Evolutionary conservation across 148 eudicot genomes (phyloP).

Genomic region (Cornus kousa): DNA sequence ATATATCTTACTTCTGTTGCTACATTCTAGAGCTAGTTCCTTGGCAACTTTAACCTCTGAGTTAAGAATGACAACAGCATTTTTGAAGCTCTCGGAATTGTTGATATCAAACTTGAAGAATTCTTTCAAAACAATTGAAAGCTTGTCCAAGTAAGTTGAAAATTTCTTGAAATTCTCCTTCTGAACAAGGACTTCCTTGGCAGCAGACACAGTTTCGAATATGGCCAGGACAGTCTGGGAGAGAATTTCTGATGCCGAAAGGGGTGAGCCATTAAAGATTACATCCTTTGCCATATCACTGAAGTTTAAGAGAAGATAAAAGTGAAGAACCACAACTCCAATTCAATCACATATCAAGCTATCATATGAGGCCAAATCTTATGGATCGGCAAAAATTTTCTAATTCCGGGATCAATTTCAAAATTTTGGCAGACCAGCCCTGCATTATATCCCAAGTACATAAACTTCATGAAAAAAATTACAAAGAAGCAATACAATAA

Average conservation of each 20-base stretch:
- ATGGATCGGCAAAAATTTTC: not conserved
- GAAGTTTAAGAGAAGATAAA: not conserved
- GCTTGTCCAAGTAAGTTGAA: conserved; percentile 8
- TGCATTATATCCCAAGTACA: conserved; percentile 3
- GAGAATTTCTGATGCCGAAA: conserved; percentile 8
- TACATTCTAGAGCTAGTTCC: conserved; percentile 7
- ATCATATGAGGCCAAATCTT: not conserved
- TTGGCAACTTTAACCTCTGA: conserved; percentile 5
- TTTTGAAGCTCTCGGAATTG: conserved; percentile 4
- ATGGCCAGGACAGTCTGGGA: conserved; percentile 6
- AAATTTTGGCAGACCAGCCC: not conserved
- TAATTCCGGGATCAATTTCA: not conserved
- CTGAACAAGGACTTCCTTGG: conserved; percentile 4
- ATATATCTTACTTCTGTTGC: conserved; percentile 13
- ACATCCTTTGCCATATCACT: conserved; percentile 8
- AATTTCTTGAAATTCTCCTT: conserved; percentile 15
- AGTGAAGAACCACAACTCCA: not conserved
- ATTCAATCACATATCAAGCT: not conserved
- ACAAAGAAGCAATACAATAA: not conserved
- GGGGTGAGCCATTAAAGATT: not conserved
- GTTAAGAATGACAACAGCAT: conserved; percentile 11
- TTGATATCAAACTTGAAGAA: not conserved
- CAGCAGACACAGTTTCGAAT: conserved; percentile 6
- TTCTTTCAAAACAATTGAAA: conserved; percentile 4
- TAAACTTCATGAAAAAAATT: not conserved